phyloP scores from a whole-genome alignment of 768 basidiomycete species.

The Podaxis carcinomalis region DNA sequence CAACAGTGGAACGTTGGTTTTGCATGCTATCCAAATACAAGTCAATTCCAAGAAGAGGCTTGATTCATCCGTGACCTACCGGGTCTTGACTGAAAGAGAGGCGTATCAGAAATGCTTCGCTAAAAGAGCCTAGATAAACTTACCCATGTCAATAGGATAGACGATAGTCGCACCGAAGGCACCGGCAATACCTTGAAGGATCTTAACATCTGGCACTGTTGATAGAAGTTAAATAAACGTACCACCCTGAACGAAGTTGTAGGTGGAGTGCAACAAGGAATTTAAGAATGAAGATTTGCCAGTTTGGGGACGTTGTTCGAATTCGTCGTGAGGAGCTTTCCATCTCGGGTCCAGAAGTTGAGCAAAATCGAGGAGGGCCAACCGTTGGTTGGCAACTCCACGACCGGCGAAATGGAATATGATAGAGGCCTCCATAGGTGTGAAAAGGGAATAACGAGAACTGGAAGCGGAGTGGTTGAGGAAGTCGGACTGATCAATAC shows the following conservation, averaged over 20 bases:
- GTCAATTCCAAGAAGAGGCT: background rate
- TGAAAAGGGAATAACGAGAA: constrained; percentile 93
- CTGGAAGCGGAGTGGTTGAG: constrained; percentile 80
- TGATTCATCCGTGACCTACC: constrained; percentile 33
- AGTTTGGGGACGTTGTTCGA: constrained; percentile 27
- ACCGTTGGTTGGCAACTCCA: constrained; percentile 61
- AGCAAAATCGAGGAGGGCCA: constrained; percentile 87
- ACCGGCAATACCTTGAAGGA: constrained; percentile 74
- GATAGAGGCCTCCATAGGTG: constrained; percentile 97
- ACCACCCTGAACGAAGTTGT: constrained; percentile 89
- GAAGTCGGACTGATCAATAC: constrained; percentile 95
- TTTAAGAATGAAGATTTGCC: constrained; percentile 43
- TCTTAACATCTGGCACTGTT: constrained; percentile 13
- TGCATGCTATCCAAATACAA: constrained; percentile 63
- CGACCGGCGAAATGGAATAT: constrained; percentile 97
- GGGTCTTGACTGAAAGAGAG: constrained; percentile 62
- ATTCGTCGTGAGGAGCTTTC: constrained; percentile 63
- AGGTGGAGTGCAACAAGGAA: constrained; percentile 63
- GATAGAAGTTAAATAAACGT: constrained; percentile 9
- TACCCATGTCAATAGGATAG: constrained; percentile 92
- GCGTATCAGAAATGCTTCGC: background rate
- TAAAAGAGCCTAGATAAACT: constrained; percentile 25
- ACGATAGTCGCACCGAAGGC: constrained; percentile 96
- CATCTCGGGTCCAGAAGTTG: constrained; percentile 90
- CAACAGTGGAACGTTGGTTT: constrained; percentile 95